Evolutionary conservation across 208 protist species (phyloP).

Genomic region (Vickermania ingenoplastis): DNA sequence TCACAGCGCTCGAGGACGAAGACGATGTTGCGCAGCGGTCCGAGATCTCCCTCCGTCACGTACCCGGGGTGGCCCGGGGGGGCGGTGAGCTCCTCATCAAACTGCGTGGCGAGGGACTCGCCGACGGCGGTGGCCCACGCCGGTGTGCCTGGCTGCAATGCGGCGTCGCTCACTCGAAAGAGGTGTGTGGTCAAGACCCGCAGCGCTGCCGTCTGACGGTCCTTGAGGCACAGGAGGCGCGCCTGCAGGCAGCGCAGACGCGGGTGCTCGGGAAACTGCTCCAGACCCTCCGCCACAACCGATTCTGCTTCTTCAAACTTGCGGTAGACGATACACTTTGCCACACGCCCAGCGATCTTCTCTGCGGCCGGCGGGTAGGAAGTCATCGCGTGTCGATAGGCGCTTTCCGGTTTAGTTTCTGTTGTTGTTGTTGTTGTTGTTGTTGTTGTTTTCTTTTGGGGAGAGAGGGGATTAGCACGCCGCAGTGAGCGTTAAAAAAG

Average conservation of each 20-base stretch:
- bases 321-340: constrained; percentile 51
- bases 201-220: constrained; percentile 6
- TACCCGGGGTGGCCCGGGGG: background rate
- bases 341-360: constrained; percentile 32
- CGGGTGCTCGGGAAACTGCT: constrained; percentile 50
- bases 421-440: background rate
- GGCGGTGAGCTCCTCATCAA: background rate
- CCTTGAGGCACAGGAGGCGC: constrained; percentile 29
- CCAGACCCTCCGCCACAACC: constrained; percentile 40
- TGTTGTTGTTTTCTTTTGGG: background rate
- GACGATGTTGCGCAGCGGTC: background rate
- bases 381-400: no score
- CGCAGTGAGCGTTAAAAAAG: no score
- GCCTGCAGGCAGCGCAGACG: constrained; percentile 47
- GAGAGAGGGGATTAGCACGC: no score
- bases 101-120: constrained; percentile 2
- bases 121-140: background rate
- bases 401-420: background rate
- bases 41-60: no score
- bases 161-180: background rate
- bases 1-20: background rate
- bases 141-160: background rate
- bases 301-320: constrained; percentile 53
- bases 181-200: background rate
- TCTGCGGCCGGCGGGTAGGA: constrained; percentile 41